Conservation (phyloP, 2,329 filamentous ascomycete genomes). For the Calonectria pseudoreteaudii region DNA sequence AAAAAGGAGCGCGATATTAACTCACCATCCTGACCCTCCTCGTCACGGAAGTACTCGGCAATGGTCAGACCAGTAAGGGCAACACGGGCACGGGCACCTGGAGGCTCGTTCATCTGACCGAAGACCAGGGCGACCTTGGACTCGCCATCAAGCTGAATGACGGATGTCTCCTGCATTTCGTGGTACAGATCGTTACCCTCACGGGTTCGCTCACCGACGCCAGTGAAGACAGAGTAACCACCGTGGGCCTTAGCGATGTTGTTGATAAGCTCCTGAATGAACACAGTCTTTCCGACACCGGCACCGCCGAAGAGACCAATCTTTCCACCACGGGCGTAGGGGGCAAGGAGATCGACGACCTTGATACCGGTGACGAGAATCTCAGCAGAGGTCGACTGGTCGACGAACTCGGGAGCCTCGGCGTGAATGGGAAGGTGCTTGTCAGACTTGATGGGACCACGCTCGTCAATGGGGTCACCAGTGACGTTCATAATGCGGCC, state of each 20-base stretch:
- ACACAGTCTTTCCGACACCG: conserved; percentile 99
- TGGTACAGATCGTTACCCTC: conserved; percentile 99
- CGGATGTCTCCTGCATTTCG: conserved; percentile 99
- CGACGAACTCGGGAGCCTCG: conserved; percentile 90
- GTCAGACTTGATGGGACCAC: conserved; percentile 94
- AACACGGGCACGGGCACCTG: conserved; percentile 99
- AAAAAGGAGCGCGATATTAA: conserved; percentile 23
- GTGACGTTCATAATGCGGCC: conserved; percentile 99
- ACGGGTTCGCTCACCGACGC: conserved; percentile 99
- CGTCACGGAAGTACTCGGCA: conserved; percentile 84
- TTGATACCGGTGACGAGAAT: conserved; percentile 99
- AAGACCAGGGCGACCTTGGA: conserved; percentile 99
- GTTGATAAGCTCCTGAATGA: conserved; percentile 99
- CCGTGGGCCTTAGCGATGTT: conserved; percentile 99
- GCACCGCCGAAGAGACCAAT: conserved; percentile 99
- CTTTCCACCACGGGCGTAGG: conserved; percentile 99
- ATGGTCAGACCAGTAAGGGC: conserved; percentile 90
- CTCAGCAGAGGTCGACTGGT: conserved; percentile 97
- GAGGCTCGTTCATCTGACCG: conserved; percentile 99
- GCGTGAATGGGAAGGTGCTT: conserved; percentile 93
- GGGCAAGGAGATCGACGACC: conserved; percentile 98
- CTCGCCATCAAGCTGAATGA: conserved; percentile 99
- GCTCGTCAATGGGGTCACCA: conserved; percentile 99
- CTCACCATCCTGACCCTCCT: conserved; percentile 87
- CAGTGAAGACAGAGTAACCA: conserved; percentile 99